Base-by-base conservation (phyloP, 2,329 filamentous ascomycete species). In the Fusarium brevicatenulatum region DNA sequence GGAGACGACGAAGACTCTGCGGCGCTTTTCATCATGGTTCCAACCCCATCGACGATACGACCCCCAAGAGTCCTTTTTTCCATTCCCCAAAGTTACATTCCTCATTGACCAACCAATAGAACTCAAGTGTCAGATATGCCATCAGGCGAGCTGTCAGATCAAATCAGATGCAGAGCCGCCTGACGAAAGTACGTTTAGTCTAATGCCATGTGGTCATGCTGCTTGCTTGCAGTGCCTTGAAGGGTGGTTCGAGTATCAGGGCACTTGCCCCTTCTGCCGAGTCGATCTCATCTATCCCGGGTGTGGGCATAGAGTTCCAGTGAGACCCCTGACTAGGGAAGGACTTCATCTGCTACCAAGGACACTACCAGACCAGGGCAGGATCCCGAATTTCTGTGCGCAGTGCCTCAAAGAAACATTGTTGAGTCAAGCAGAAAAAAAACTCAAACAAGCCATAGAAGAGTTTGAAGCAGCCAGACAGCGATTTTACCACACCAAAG, bases 141-240 rank as follows among this genome's bases (percentile, higher is more conserved):
- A 64, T 32, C 68, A 74, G 36, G 70, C 62, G 16, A 60, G 54
- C 36, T 70, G 74, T 32, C 30, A 67, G 47, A 70, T 80, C 47
- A 68, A 59, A n/a, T 30, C 69, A n/a, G 71, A 71, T 23, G 23
- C 50, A 46, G 52, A 71, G 53, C 60, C 55, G 42, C 40, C 49
- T 34, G 62, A 61, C 25, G 62, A 77, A 37, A 68, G 62, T 15
- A 73, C 71, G 2, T 77, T 81, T 3, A 67, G 72, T 7, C 79
- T 83, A 3, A 66, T 83, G 30, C 80, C 83, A 1, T 83, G 82
- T 43, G 82, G 81, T 0, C 83, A 85, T 58, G 66, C 79, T 9
- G 80, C 71, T 8, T 81, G 82, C 55, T 49, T 66, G 9, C 21
- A 13, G 5, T 83, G 82, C 44, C 56, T 83, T 21, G 42, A 62